Base-by-base conservation (phyloP, 345 rosid species). In the Alliaria petiolata region DNA sequence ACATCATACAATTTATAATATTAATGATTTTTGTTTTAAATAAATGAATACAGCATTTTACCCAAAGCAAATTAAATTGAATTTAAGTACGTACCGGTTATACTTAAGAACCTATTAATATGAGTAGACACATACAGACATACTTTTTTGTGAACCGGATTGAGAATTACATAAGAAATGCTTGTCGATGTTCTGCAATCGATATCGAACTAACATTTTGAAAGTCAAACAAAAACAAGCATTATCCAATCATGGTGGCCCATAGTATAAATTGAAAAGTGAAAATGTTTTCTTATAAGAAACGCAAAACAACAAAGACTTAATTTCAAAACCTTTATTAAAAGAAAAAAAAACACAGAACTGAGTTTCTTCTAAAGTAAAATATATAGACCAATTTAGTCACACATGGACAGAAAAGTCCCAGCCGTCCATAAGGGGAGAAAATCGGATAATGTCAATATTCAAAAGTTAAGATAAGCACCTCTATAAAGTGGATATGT, bases 351-450 rank as follows among this genome's bases (percentile, higher is more conserved):
- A 64, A 22, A 22, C 3, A 3, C 25, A 22, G 8, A 57, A 55
- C 38, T 30, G 34, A 28, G 17, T 13, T 20, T 34, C 39, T 62
- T 52, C 19, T 17, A 25, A 12, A 36, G 49, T 11, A n/a, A 53
- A 12, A 42, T 16, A 26, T 4, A 40, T 47, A 50, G 38, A 50
- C 62, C 50, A 52, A 36, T 13, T 51, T 33, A 65, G 74, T 59
- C 40, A n/a, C n/a, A 22, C 39, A 67, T 60, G 68, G 49, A 60
- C 33, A 67, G 12, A 75, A 67, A 75, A 22, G 73, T 75, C 69
- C 34, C 17, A 43, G 58, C 78, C 78, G 78, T 35, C 25, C 74
- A 67, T 30, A 60, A 3, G 78, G 2, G 0, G 4, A 16, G 50
- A 49, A 43, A 74, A 61, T 31, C 31, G 38, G n/a, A n/a, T n/a